Evolutionary conservation across 352 stramenopile species (phyloP).

Genomic region (Phytophthora sojae): DNA sequence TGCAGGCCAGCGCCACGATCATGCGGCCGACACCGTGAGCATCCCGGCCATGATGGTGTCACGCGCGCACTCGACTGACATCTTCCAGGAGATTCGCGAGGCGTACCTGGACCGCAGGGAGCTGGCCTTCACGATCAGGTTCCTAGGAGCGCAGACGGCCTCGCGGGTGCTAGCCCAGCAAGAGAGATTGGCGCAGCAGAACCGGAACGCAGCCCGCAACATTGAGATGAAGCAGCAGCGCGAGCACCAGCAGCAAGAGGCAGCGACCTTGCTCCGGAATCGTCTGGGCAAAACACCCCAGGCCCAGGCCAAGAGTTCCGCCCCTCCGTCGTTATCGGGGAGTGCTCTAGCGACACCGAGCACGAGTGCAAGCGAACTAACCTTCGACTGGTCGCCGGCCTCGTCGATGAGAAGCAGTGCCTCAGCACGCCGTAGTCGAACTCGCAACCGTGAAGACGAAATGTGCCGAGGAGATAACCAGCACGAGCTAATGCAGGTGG

Average conservation of each 20-base stretch:
- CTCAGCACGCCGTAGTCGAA: slow-evolving; percentile 13
- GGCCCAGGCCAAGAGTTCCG: background rate
- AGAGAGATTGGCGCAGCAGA: slow-evolving; percentile 40
- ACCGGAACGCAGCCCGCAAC: slow-evolving; percentile 27
- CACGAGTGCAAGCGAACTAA: slow-evolving; percentile 27
- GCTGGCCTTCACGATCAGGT: slow-evolving; percentile 57
- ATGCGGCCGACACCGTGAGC: slow-evolving; percentile 32
- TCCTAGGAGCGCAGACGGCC: slow-evolving; percentile 63
- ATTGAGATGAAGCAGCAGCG: slow-evolving; percentile 42
- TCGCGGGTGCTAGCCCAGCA: slow-evolving; percentile 61
- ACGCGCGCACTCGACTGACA: slow-evolving; percentile 41
- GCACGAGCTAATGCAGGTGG: background rate
- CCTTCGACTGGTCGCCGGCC: slow-evolving; percentile 22
- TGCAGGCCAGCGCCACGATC: slow-evolving; percentile 44
- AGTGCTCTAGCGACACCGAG: slow-evolving; percentile 25
- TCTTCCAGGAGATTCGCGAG: slow-evolving; percentile 66
- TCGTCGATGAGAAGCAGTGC: slow-evolving; percentile 19
- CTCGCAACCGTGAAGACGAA: background rate
- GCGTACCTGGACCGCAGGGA: slow-evolving; percentile 55
- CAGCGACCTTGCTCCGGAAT: slow-evolving; percentile 58
- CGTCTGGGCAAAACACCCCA: slow-evolving; percentile 40
- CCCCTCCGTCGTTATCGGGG: background rate
- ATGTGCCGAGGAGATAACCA: slow-evolving; percentile 25
- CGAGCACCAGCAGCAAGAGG: slow-evolving; percentile 58
- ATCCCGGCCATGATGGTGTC: slow-evolving; percentile 78